Evolutionary conservation across 306 rosid species (phyloP).

Genomic region (Quillaja saponaria): DNA sequence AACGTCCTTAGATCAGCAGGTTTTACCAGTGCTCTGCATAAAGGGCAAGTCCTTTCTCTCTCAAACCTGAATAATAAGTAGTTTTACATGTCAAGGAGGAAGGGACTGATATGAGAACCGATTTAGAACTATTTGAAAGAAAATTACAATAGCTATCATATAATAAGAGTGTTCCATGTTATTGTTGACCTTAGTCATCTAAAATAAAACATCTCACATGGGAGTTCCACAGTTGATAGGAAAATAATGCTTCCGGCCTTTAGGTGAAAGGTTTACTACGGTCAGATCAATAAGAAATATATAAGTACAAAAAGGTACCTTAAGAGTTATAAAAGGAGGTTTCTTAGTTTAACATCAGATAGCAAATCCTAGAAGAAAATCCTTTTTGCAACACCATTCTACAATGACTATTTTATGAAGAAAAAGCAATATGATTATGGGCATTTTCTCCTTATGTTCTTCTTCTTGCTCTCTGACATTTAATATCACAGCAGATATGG

Average conservation of each 20-base stretch:
- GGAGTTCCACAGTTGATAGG: slow-evolving; percentile 6
- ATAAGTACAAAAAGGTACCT: not conserved
- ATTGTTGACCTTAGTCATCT: not conserved
- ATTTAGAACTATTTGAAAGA: slow-evolving; percentile 5
- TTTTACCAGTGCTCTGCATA: slow-evolving; percentile 81
- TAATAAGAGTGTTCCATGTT: slow-evolving; percentile 4
- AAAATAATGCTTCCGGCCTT: slow-evolving; percentile 10
- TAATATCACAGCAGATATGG: slow-evolving; percentile 11
- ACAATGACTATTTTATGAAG: slow-evolving; percentile 1
- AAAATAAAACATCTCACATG: slow-evolving; percentile 1
- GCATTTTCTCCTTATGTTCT: not conserved
- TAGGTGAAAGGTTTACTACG: slow-evolving; percentile 3
- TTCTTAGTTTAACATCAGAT: not conserved
- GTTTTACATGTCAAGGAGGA: slow-evolving; percentile 13
- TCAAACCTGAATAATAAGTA: slow-evolving; percentile 71
- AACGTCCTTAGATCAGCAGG: slow-evolving; percentile 69
- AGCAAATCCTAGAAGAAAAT: slow-evolving; percentile 4
- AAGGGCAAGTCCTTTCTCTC: slow-evolving; percentile 90
- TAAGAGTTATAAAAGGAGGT: not conserved
- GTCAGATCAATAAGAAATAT: not conserved
- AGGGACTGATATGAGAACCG: slow-evolving; percentile 7
- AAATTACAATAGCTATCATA: not conserved
- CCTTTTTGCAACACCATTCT: slow-evolving; percentile 10
- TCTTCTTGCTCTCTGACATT: slow-evolving; percentile 10
- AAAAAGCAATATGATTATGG: slow-evolving; percentile 3